Percentiles rank a stretch among this genome's conserved stretches.
Conservation (phyloP, 345 rosid genomes). For the Eucalyptus lansdowneana region DNA sequence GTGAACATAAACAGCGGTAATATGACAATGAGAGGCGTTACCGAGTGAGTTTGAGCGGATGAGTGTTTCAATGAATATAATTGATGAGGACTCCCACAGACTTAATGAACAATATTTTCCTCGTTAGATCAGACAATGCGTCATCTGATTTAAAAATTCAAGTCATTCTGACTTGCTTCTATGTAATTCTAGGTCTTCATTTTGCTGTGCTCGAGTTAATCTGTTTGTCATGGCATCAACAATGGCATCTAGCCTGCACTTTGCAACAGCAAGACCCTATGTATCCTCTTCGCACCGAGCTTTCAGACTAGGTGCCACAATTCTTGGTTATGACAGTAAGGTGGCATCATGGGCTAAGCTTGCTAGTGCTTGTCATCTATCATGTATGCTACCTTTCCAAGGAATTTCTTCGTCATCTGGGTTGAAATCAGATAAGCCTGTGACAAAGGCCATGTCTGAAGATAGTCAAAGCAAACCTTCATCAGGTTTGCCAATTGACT, state of each 20-base stretch:
- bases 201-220: background rate
- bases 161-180: background rate
- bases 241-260: conserved; percentile 45
- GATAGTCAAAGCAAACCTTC: conserved; percentile 34
- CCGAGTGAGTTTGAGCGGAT: background rate
- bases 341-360: conserved; percentile 40
- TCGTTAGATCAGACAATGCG: background rate
- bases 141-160: background rate
- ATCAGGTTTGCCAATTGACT: conserved; percentile 71
- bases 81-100: background rate
- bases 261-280: conserved; percentile 41
- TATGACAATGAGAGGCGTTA: background rate
- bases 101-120: background rate
- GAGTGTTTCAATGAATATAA: background rate
- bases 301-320: conserved; percentile 27
- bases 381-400: conserved; percentile 26
- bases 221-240: conserved; percentile 44
- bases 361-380: conserved; percentile 27
- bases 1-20: background rate
- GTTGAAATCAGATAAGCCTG: conserved; percentile 17
- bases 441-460: conserved; percentile 40
- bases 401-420: conserved; percentile 13
- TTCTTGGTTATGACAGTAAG: conserved; percentile 21
- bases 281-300: conserved; percentile 27
- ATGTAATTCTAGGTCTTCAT: background rate